phyloP scores from a whole-genome alignment of 768 basidiomycete genomes.

The Tricholoma sp. region DNA sequence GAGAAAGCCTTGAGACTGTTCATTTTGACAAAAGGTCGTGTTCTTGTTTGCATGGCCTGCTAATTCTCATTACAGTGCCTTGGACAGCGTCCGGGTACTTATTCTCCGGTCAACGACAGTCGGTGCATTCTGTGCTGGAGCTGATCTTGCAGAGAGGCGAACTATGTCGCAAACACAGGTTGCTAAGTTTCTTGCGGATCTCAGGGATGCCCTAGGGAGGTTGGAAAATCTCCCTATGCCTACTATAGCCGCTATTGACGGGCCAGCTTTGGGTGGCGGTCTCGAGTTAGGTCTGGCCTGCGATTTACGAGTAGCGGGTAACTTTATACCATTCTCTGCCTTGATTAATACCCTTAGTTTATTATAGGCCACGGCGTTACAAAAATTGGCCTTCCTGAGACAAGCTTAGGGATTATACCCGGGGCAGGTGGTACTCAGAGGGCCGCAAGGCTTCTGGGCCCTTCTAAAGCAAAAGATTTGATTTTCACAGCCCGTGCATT shows the following conservation, averaged over 20 bases:
- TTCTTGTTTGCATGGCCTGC: background rate
- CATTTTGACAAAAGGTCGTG: slow-evolving; percentile 61
- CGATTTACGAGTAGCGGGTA: slow-evolving; percentile 87
- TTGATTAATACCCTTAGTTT: background rate
- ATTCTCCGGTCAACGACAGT: slow-evolving; percentile 74
- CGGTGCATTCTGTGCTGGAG: slow-evolving; percentile 89
- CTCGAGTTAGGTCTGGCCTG: slow-evolving; percentile 84
- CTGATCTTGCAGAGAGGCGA: slow-evolving; percentile 82
- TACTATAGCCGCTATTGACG: slow-evolving; percentile 90
- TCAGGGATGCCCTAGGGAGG: slow-evolving; percentile 64
- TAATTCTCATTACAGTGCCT: slow-evolving; percentile 4
- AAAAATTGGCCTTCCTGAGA: slow-evolving; percentile 88
- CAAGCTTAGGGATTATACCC: slow-evolving; percentile 74
- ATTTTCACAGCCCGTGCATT: slow-evolving; percentile 78
- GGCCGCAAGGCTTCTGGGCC: slow-evolving; percentile 68
- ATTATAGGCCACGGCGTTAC: slow-evolving; percentile 55
- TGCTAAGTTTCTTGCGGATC: slow-evolving; percentile 67
- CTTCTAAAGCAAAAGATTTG: slow-evolving; percentile 78
- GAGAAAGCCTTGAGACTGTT: slow-evolving; percentile 59
- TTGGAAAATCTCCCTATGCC: slow-evolving; percentile 85
- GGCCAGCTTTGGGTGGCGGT: slow-evolving; percentile 91
- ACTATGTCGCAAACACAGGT: slow-evolving; percentile 76
- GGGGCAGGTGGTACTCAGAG: slow-evolving; percentile 90
- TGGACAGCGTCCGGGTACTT: slow-evolving; percentile 63
- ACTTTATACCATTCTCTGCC: slow-evolving; percentile 12